A percentile compares a stretch with the other conserved stretches of the same genome.
Conservation (phyloP, 306 rosid genomes). For the Pyrus betulifolia region DNA sequence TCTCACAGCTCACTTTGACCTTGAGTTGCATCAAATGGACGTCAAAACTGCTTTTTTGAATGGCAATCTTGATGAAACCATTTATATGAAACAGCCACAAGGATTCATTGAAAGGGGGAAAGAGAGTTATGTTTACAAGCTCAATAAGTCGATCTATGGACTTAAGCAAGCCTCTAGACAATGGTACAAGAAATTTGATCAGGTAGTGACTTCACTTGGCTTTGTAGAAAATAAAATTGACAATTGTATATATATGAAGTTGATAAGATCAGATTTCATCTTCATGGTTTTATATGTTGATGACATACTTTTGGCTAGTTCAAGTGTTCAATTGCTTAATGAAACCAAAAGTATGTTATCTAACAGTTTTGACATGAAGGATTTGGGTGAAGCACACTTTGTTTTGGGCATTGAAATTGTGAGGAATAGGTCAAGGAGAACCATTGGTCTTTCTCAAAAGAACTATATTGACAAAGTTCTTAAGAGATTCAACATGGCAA, state of each 20-base stretch:
- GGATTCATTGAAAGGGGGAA: background rate
- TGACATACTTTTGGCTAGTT: background rate
- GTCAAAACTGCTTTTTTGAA: too few relatives aligned
- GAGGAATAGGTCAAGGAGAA: too few relatives aligned
- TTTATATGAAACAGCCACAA: background rate
- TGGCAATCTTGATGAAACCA: too few relatives aligned
- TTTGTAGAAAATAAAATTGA: background rate
- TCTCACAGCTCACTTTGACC: too few relatives aligned
- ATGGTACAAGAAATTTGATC: background rate
- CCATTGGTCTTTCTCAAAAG: too few relatives aligned
- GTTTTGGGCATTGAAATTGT: background rate
- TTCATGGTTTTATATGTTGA: too few relatives aligned
- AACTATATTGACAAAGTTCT: too few relatives aligned
- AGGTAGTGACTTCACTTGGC: background rate
- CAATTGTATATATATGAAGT: too few relatives aligned
- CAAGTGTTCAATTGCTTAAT: background rate
- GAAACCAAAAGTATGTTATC: background rate
- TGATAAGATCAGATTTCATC: too few relatives aligned
- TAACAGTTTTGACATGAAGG: background rate
- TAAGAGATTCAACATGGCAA: too few relatives aligned
- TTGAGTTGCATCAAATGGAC: too few relatives aligned
- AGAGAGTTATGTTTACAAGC: background rate
- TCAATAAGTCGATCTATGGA: background rate
- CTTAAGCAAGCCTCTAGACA: background rate
- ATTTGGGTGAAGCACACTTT: background rate